Evolutionary conservation across 345 rosid species (phyloP).

Genomic region (Durio zibethinus): DNA sequence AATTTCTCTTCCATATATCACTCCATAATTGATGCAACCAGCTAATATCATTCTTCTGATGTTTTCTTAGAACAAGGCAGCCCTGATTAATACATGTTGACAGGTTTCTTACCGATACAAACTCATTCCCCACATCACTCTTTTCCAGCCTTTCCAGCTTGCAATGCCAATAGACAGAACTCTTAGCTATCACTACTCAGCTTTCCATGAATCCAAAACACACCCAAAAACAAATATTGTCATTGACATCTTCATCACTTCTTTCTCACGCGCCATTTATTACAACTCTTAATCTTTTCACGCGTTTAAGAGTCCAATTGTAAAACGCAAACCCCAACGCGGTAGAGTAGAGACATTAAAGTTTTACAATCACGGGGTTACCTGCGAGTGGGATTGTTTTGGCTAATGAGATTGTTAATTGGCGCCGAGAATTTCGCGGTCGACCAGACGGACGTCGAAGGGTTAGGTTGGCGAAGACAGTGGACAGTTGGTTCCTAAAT

Average conservation of each 20-base stretch:
- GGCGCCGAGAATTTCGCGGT: conserved; percentile 48
- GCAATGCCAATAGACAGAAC: no score
- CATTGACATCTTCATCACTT: neutral
- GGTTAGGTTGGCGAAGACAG: conserved; percentile 25
- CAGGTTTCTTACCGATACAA: neutral
- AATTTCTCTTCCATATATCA: neutral
- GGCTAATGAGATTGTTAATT: conserved; percentile 22
- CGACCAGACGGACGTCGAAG: conserved; percentile 33
- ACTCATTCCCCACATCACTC: neutral
- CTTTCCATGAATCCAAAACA: neutral
- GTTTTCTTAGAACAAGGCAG: neutral
- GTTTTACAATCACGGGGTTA: neutral
- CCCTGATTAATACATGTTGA: neutral
- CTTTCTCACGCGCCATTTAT: neutral
- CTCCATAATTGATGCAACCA: neutral
- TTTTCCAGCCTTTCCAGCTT: conserved; percentile 10
- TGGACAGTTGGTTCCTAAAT: neutral
- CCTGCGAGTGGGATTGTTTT: neutral
- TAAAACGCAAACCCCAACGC: no score
- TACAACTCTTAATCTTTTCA: neutral
- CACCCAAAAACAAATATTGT: neutral
- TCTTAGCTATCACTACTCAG: no score
- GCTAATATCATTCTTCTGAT: neutral
- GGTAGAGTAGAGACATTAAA: no score
- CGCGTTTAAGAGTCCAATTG: no score